Evolutionary conservation across 2,329 filamentous ascomycete genomes (phyloP).

Genomic region (Hawksworthiomyces lignivorus): DNA sequence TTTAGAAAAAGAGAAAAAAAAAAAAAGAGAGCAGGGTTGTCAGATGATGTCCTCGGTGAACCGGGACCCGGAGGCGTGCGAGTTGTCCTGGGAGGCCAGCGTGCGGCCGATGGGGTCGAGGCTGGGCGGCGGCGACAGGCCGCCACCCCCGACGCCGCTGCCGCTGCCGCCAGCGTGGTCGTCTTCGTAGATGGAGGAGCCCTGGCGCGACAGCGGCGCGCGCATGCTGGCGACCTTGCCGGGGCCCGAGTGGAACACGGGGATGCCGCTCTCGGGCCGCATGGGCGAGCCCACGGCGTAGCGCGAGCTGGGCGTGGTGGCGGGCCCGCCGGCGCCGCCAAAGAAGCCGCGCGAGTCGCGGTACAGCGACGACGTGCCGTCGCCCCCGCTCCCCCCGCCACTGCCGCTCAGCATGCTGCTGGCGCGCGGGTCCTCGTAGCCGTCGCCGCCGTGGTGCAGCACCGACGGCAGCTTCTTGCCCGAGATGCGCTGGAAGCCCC

Average conservation of each 20-base stretch:
- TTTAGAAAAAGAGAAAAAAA: neutral
- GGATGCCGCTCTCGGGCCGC: slow-evolving; percentile 52
- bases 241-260: slow-evolving; percentile 58
- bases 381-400: neutral
- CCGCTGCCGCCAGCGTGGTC: neutral
- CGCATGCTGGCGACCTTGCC: slow-evolving; percentile 31
- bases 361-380: slow-evolving; percentile 3
- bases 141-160: neutral
- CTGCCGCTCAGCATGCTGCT: slow-evolving; percentile 12
- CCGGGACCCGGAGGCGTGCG: slow-evolving; percentile 15
- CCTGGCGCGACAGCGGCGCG: slow-evolving; percentile 50
- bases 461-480: slow-evolving; percentile 59
- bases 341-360: slow-evolving; percentile 24
- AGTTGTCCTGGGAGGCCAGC: slow-evolving; percentile 14
- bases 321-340: slow-evolving; percentile 21
- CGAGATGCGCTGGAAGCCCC: slow-evolving; percentile 57
- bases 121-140: slow-evolving; percentile 4
- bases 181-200: slow-evolving; percentile 34
- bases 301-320: slow-evolving; percentile 19
- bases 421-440: slow-evolving; percentile 34
- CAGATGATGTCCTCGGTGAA: slow-evolving; percentile 16
- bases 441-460: slow-evolving; percentile 54
- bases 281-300: slow-evolving; percentile 50
- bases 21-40: neutral
- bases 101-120: slow-evolving; percentile 16